A percentile compares a stretch with the other conserved stretches of the same genome.
phyloP scores from a whole-genome alignment of 2,329 filamentous ascomycete genomes.

The Bipolaris zeicola region DNA sequence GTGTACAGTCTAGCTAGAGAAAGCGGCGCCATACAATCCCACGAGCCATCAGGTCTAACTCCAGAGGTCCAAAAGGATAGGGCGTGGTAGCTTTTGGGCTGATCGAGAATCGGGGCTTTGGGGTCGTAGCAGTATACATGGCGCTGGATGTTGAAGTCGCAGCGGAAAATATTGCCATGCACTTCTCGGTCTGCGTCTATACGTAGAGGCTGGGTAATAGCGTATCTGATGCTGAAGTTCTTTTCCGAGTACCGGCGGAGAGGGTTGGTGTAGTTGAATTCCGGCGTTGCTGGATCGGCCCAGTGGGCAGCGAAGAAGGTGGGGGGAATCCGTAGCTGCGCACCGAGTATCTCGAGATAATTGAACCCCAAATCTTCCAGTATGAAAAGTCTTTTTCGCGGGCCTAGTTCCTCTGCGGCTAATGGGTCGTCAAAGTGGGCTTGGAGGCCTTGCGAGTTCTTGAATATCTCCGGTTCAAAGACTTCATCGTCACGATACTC shows the following conservation, averaged over 20 bases:
- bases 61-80: conserved; percentile 15
- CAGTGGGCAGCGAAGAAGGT: conserved; percentile 19
- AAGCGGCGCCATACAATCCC: conserved; percentile 1
- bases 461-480: neutral
- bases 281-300: conserved; percentile 13
- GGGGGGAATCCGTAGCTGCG: conserved; percentile 11
- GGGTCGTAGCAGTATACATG: conserved; percentile 11
- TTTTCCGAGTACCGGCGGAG: conserved; percentile 11
- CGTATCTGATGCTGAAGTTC: conserved; percentile 7
- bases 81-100: conserved; percentile 13
- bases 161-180: conserved; percentile 1
- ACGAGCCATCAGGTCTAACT: conserved; percentile 6
- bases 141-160: conserved; percentile 13
- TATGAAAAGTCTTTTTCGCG: neutral
- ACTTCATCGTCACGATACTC: neutral
- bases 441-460: neutral
- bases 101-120: conserved; percentile 11
- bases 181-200: conserved; percentile 7
- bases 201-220: conserved; percentile 7
- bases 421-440: neutral
- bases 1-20: neutral
- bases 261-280: conserved; percentile 16
- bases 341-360: conserved; percentile 2
- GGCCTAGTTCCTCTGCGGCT: neutral
- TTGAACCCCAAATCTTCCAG: neutral